Base-by-base conservation (phyloP, 2,329 filamentous ascomycete genomes). In the Aspergillus terreus region DNA sequence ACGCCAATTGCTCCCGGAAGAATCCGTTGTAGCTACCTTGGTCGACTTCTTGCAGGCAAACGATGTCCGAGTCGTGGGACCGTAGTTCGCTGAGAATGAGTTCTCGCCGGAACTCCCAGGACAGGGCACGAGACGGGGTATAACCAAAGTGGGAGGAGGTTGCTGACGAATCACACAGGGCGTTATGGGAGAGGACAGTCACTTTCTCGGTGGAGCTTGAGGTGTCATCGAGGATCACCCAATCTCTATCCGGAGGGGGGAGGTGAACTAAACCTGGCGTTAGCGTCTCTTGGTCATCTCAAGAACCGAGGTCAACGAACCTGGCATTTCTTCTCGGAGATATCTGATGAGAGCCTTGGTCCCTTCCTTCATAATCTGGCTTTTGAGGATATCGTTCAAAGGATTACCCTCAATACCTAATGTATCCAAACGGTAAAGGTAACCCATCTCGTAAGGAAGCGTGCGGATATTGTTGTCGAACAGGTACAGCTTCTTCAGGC, bases 361-460 rank as follows among this genome's bases (percentile, higher is more conserved):
- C 27, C 92, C 92, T 59, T 89, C 85, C 56, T 95, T 89, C 74
- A 92, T 85, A 44, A 99, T 83, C 63, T 89, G 87, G 57, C 88
- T 83, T 71, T 92, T 95, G 60, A 91, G 71, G 4, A 86, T 82
- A 11, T 83, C 81, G 46, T 90, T 83, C 55, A 96, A 73, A 0
- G 91, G 90, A 67, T 97, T 97, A 15, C 92, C 94, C 63, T 96
- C 90, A 49, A 97, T 87, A 21, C 92, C 94, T 11, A 99, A 80
- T 68, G 92, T 84, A 57, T 97, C 91, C 60, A 99, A 74, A 56
- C 91, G 84, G 71, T 92, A 92, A 15, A 99, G 78, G 27, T 90
- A 94, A 6, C 94, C 94, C 53, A 99, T 76, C 70, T 97, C 92
- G 63, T 81, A 87, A 1, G 94, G 94, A 23, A 99, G 78, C 19